Conservation (phyloP, 176 grass and related monocot genomes). For the Oryza rufipogon region DNA sequence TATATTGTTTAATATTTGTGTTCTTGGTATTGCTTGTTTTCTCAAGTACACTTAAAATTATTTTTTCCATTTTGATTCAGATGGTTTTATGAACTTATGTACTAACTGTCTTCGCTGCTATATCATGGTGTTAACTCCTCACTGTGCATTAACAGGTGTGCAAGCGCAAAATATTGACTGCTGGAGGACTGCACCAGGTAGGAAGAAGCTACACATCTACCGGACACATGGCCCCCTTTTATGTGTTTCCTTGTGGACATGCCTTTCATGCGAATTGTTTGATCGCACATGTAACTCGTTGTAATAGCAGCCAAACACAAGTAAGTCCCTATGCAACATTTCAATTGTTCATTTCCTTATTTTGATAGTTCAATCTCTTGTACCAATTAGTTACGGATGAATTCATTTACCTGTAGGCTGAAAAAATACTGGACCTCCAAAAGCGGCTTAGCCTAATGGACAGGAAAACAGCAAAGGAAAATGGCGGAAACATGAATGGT, state of each 20-base stretch:
- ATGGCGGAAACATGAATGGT: slow-evolving; percentile 47
- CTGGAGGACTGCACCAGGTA: slow-evolving; percentile 70
- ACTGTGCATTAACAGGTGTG: slow-evolving; percentile 59
- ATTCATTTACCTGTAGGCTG: slow-evolving; percentile 57
- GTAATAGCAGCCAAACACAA: slow-evolving; percentile 56
- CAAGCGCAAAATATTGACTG: slow-evolving; percentile 85
- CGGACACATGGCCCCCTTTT: slow-evolving; percentile 88
- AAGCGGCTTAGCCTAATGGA: slow-evolving; percentile 81
- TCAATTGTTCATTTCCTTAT: background rate
- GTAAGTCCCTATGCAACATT: slow-evolving; percentile 49
- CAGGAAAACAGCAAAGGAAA: slow-evolving; percentile 57
- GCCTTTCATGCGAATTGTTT: slow-evolving; percentile 91
- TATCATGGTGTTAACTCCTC: slow-evolving; percentile 17
- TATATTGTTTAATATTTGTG: background rate
- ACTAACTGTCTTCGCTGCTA: background rate
- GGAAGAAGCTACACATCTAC: slow-evolving; percentile 74
- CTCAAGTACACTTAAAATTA: background rate
- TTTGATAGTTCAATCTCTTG: background rate
- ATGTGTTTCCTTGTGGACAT: slow-evolving; percentile 95
- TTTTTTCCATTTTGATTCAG: slow-evolving; percentile 6
- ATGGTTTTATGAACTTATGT: slow-evolving; percentile 14
- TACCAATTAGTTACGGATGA: background rate
- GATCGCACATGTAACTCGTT: slow-evolving; percentile 83
- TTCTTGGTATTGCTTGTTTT: slow-evolving; percentile 19
- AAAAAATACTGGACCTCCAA: slow-evolving; percentile 90